A percentile compares a stretch with the other conserved stretches of the same genome.
Conservation (phyloP, 306 rosid species). For the Phaseolus lunatus region DNA sequence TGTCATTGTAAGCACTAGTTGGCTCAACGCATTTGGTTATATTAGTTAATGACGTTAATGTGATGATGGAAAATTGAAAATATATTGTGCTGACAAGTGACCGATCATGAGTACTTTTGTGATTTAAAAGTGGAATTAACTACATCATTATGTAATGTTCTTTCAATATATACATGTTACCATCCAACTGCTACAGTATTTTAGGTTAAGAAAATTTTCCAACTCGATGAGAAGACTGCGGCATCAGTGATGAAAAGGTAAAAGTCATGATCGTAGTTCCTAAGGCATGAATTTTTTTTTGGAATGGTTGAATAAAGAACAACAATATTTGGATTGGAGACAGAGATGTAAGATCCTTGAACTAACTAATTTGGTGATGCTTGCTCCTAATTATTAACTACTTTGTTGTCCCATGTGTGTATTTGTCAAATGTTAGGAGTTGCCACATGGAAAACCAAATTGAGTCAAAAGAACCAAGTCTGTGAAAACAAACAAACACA, state of each 20-base stretch:
- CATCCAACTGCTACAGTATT: neutral
- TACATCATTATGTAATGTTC: neutral
- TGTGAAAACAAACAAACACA: neutral
- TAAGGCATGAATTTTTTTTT: too few relatives aligned
- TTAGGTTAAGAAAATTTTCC: neutral
- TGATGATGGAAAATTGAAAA: slow-evolving; percentile 1
- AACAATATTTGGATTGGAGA: neutral
- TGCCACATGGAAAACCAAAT: neutral
- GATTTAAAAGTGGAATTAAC: slow-evolving; percentile 6
- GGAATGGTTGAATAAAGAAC: neutral
- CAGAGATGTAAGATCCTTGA: slow-evolving; percentile 18
- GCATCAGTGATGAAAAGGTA: neutral
- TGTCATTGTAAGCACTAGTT: neutral
- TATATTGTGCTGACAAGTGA: neutral
- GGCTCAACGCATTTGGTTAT: slow-evolving; percentile 4
- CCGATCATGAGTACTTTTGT: neutral
- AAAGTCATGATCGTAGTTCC: slow-evolving; percentile 19
- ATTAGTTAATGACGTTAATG: neutral
- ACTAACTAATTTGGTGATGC: slow-evolving; percentile 37
- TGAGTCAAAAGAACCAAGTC: slow-evolving; percentile 23
- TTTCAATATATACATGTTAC: neutral
- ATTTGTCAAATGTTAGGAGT: slow-evolving; percentile 48
- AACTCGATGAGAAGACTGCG: neutral
- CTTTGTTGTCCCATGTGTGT: slow-evolving; percentile 45
- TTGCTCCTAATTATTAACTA: slow-evolving; percentile 43